Evolutionary conservation across 805 yeast species (phyloP).

Genomic region (Yarrowia keelungensis): DNA sequence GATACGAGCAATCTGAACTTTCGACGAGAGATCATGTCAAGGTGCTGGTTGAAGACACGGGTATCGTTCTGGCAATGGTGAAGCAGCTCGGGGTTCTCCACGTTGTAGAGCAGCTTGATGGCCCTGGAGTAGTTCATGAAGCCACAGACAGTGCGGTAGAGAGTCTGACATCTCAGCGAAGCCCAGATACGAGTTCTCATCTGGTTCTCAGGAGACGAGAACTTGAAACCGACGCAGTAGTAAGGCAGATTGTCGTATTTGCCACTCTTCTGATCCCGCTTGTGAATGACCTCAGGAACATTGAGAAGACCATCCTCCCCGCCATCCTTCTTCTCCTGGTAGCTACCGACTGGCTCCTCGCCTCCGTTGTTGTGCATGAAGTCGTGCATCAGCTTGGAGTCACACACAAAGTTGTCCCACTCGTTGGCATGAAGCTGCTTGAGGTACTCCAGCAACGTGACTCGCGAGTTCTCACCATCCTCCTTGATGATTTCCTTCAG

Average conservation of each 20-base stretch:
- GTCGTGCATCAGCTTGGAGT: constrained; percentile 58
- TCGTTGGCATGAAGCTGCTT: constrained; percentile 74
- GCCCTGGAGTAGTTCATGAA: constrained; percentile 82
- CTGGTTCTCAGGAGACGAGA: constrained; percentile 66
- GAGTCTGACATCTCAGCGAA: constrained; percentile 79
- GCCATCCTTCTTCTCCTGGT: constrained; percentile 27
- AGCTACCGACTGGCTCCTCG: constrained; percentile 5
- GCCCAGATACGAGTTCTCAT: constrained; percentile 87
- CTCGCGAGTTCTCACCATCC: constrained; percentile 67
- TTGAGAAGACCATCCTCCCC: constrained; percentile 23
- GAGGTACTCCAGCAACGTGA: constrained; percentile 78
- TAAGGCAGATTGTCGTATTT: constrained; percentile 70
- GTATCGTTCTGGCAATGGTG: constrained; percentile 39
- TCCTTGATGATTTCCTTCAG: constrained; percentile 78
- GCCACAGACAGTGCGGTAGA: constrained; percentile 83
- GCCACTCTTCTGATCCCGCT: constrained; percentile 26
- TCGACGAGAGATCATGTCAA: constrained; percentile 74
- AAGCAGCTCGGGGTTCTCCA: constrained; percentile 55
- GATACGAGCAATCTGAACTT: constrained; percentile 82
- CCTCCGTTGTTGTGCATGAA: constrained; percentile 27
- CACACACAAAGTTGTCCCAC: constrained; percentile 82
- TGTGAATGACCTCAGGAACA: constrained; percentile 6
- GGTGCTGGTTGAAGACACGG: constrained; percentile 30
- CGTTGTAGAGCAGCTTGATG: constrained; percentile 67
- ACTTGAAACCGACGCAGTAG: constrained; percentile 74